These are phyloP conservation scores for Fomitopsis schrenkii DNA, from an alignment of 1,284 basidiomycete species.

Conservation along the genomic window DNA sequence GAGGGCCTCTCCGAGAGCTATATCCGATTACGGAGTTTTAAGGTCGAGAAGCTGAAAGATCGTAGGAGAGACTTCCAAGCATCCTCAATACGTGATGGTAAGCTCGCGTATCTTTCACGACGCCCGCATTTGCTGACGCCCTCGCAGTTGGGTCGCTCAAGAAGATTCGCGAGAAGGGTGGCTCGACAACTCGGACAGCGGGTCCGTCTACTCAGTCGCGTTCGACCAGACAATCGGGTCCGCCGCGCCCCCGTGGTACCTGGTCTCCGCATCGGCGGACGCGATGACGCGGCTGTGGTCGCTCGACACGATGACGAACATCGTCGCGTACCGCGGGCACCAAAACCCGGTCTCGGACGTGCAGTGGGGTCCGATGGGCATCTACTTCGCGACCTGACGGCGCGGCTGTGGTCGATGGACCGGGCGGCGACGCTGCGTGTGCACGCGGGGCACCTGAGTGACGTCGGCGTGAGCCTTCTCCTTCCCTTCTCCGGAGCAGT, in stretches of 20 bases:
- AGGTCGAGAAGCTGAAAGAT: conserved; percentile 84
- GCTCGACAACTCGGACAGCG: conserved; percentile 84
- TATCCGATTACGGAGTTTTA: conserved; percentile 92
- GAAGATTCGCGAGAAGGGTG: conserved; percentile 75
- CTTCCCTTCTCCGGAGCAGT: no score
- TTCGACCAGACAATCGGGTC: conserved; percentile 93
- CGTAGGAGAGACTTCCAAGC: conserved; percentile 73
- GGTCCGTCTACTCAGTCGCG: conserved; percentile 90
- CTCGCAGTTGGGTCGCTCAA: conserved; percentile 53
- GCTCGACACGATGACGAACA: conserved; percentile 89
- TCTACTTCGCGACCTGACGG: conserved; percentile 99
- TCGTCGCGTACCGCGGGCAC: conserved; percentile 94
- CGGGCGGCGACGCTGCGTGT: conserved; percentile 84
- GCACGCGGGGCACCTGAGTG: conserved; percentile 94
- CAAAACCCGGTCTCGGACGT: conserved; percentile 99
- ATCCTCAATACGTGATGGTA: conserved; percentile 67
- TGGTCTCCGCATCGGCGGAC: conserved; percentile 94
- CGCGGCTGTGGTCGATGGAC: conserved; percentile 95
- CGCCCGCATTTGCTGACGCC: conserved; percentile 6
- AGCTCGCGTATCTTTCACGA: conserved; percentile 22
- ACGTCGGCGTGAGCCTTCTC: conserved; percentile 81
- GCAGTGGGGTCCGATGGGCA: conserved; percentile 95
- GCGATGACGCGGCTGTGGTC: conserved; percentile 93
- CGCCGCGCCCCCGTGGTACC: conserved; percentile 78
- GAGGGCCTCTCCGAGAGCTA: conserved; percentile 97